phyloP scores from a whole-genome alignment of 441 rosid genomes.

The Adansonia rubrostipa region DNA sequence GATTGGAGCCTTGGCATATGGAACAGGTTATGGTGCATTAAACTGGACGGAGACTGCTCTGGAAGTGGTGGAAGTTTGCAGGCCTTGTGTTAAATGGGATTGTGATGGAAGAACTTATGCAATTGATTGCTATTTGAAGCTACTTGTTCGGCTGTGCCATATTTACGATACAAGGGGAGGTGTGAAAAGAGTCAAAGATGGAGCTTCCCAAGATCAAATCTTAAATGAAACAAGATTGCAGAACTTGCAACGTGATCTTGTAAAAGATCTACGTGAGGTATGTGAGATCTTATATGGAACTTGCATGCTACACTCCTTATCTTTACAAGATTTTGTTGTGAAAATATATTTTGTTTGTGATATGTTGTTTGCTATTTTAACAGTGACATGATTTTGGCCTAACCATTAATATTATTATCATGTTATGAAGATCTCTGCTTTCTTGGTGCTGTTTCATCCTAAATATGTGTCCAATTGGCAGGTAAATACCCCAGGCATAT shows the following conservation, averaged over 20 bases:
- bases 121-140: constrained; percentile 92
- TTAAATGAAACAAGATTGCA: constrained; percentile 96
- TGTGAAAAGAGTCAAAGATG: constrained; percentile 95
- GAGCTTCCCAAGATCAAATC: constrained; percentile 98
- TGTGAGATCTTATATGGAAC: constrained; percentile 27
- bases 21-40: constrained; percentile 98
- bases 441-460: constrained; percentile 2
- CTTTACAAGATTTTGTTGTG: constrained; percentile 10
- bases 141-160: constrained; percentile 95
- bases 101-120: constrained; percentile 98
- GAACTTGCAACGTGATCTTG: constrained; percentile 90
- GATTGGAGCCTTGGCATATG: constrained; percentile 98
- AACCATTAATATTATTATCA: neutral
- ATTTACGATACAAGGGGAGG: constrained; percentile 98
- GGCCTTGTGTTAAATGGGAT: constrained; percentile 98
- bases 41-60: constrained; percentile 99
- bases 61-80: constrained; percentile 98
- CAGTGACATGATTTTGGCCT: neutral
- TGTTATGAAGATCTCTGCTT: constrained; percentile 7
- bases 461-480: constrained; percentile 37
- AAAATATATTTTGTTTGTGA: neutral
- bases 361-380: neutral
- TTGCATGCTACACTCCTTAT: constrained; percentile 22
- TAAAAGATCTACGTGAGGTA: constrained; percentile 92
- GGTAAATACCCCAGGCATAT: constrained; percentile 81